phyloP scores from a whole-genome alignment of 805 yeast species.

The Saturnispora sekii region DNA sequence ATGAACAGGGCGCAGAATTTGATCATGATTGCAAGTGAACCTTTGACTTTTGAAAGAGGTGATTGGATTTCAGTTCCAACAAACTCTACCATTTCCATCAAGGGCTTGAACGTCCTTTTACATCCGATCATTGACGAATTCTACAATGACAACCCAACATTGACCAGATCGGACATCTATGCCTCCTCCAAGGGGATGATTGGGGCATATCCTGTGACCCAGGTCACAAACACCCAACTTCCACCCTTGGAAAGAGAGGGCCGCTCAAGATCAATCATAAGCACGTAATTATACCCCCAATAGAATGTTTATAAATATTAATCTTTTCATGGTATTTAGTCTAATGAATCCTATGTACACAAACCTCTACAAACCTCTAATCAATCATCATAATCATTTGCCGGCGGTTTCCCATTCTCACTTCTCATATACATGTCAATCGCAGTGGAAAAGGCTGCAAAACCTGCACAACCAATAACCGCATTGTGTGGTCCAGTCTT shows the following conservation, averaged over 20 bases:
- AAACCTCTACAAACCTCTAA: not conserved
- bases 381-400: slow-evolving; percentile 70
- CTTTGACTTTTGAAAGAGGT: slow-evolving; percentile 89
- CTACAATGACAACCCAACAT: slow-evolving; percentile 61
- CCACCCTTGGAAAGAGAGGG: slow-evolving; percentile 81
- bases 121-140: slow-evolving; percentile 90
- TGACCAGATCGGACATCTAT: slow-evolving; percentile 63
- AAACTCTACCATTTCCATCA: slow-evolving; percentile 73
- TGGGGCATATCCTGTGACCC: slow-evolving; percentile 77
- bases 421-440: slow-evolving; percentile 79
- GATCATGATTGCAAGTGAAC: slow-evolving; percentile 92
- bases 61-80: slow-evolving; percentile 98
- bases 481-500: slow-evolving; percentile 94
- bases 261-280: slow-evolving; percentile 19
- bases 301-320: not conserved
- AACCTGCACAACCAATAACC: slow-evolving; percentile 88
- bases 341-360: not conserved
- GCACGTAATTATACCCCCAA: not conserved
- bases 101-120: slow-evolving; percentile 75
- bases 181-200: slow-evolving; percentile 90
- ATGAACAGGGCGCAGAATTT: slow-evolving; percentile 88
- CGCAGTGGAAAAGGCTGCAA: slow-evolving; percentile 90
- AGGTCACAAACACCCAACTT: slow-evolving; percentile 37
- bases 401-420: slow-evolving; percentile 77
- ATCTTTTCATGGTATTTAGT: not conserved